These are phyloP conservation scores for Passiflora organensis DNA, from an alignment of 345 rosid species.

Conservation along the genomic window DNA sequence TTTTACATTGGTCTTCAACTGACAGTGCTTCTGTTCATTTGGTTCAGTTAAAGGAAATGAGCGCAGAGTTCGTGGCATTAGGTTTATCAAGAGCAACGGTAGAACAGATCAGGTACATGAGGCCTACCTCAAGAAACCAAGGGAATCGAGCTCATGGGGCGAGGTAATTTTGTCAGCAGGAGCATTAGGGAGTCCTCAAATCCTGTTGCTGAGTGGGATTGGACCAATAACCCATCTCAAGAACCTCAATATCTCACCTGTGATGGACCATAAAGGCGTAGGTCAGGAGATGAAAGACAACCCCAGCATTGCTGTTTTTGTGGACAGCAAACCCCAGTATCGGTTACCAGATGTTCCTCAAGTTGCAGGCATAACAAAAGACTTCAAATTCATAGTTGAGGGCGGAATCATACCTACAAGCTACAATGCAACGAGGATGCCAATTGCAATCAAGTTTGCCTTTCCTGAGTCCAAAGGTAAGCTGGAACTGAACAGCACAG, in stretches of 20 bases:
- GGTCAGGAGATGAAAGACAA: slow-evolving; percentile 61
- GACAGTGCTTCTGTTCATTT: neutral
- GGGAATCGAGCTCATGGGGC: slow-evolving; percentile 24
- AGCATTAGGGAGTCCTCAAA: slow-evolving; percentile 70
- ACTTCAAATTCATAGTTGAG: slow-evolving; percentile 48
- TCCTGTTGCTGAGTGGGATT: slow-evolving; percentile 61
- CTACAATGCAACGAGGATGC: slow-evolving; percentile 44
- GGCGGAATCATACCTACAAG: slow-evolving; percentile 43
- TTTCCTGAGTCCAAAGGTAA: slow-evolving; percentile 64
- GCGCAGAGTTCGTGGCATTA: slow-evolving; percentile 44
- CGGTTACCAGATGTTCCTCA: slow-evolving; percentile 61
- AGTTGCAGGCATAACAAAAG: slow-evolving; percentile 53
- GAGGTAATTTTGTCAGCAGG: slow-evolving; percentile 75
- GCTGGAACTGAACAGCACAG: slow-evolving; percentile 42
- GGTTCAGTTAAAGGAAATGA: slow-evolving; percentile 33
- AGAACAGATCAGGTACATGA: slow-evolving; percentile 34
- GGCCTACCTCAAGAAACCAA: slow-evolving; percentile 43
- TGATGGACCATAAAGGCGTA: slow-evolving; percentile 34
- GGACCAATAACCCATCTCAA: slow-evolving; percentile 51
- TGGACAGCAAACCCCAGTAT: slow-evolving; percentile 32
- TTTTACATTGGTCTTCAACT: slow-evolving; percentile 5
- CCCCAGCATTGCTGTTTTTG: slow-evolving; percentile 46
- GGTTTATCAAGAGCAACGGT: slow-evolving; percentile 53
- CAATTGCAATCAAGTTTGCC: slow-evolving; percentile 51
- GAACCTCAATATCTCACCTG: slow-evolving; percentile 38